These are phyloP conservation scores for Patellifolia procumbens DNA, from an alignment of 179 eudicot genomes.

Conservation along the genomic window DNA sequence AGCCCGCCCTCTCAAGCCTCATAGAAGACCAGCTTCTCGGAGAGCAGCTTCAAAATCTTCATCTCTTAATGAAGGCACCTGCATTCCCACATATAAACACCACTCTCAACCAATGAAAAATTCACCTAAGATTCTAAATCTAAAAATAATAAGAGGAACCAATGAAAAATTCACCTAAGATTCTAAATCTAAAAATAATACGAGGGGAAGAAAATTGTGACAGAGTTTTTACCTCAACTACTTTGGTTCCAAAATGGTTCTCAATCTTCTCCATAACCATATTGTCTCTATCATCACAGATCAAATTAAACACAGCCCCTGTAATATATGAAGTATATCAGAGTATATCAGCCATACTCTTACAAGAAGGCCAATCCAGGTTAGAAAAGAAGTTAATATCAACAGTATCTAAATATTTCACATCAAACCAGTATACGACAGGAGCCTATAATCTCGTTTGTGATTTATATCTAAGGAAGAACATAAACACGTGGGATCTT, in stretches of 20 bases:
- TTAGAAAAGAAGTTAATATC: background rate
- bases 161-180: too few species aligned
- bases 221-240: slow-evolving; percentile 47
- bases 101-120: too few species aligned
- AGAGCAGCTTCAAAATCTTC: slow-evolving; percentile 62
- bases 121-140: too few species aligned
- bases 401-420: background rate
- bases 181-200: background rate
- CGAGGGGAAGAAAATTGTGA: background rate
- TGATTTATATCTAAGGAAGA: too few species aligned
- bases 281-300: slow-evolving; percentile 49
- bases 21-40: slow-evolving; percentile 47
- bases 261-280: slow-evolving; percentile 70
- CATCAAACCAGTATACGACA: background rate
- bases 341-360: background rate
- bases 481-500: too few species aligned
- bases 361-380: background rate
- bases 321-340: too few species aligned
- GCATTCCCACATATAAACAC: too few species aligned
- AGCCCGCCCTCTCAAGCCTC: background rate
- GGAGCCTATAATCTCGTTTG: too few species aligned
- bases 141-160: too few species aligned
- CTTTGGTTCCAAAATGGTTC: slow-evolving; percentile 50
- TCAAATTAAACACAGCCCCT: slow-evolving; percentile 80
- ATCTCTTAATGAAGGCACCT: slow-evolving; percentile 64